Base-by-base conservation (phyloP, 1,284 basidiomycete genomes). In the Boletus smithii region DNA sequence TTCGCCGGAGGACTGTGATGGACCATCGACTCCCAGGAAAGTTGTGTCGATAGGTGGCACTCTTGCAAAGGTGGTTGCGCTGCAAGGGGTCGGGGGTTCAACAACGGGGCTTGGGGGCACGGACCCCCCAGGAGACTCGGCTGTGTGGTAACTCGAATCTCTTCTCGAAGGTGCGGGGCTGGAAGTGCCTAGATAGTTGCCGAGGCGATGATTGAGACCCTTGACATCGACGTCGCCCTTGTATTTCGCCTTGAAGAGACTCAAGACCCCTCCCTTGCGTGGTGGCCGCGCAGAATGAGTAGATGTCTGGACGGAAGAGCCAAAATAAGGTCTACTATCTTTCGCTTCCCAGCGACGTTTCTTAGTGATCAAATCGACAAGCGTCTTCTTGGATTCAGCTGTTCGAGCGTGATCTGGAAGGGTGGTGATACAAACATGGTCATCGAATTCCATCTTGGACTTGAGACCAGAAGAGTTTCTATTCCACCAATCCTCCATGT, bases 401-500 rank as follows among this genome's bases (percentile, higher is more conserved):
- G 4, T 24, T 16, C 20, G 57, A 41, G 3, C 5, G 32, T 64
- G 34, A 1, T 14, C 33, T 2, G 46, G 14, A 36, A 62, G 37
- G 3, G 51, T 16, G 17, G 57, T 63, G 24, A 67, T 32, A 32
- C 61, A 68, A 9, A 13, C 65, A 3, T 65, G 42, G 20, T 27
- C 63, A 29, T 64, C 59, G 7, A 67, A 64, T 31, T 43, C 23
- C 61, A 66, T 52, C 6, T 24, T 2, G 20, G 46, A 29, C 3
- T 29, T 4, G 33, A 65, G 8, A 29, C 0, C 0, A 22, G 14
- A 2, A 7, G 36, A 37, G 18, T 63, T 66, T 35, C 3, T 48
- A 0, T 16, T 16, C 61, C 66, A 70, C 65, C 65, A 67, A 16
- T 42, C 48, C 9, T 61, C 65, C 57, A 60, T 60, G 23, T 51